Conservation (phyloP, 768 basidiomycete genomes). For the Boletus patriciae region DNA sequence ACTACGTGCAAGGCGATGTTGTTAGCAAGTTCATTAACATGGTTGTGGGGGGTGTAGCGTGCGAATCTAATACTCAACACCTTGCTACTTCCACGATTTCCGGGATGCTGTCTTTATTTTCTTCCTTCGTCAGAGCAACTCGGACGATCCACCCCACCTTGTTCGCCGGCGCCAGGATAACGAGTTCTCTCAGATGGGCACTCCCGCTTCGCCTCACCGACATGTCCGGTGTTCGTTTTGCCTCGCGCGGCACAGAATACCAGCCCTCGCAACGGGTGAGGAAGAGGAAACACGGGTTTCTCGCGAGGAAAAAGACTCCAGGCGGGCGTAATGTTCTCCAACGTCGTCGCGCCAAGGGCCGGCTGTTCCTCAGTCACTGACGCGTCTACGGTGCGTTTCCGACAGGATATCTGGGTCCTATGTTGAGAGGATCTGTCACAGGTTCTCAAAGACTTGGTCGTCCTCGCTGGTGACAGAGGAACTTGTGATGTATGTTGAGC, state of each 20-base stretch:
- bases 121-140: conserved; percentile 23
- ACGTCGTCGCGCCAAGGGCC: conserved; percentile 70
- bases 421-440: neutral
- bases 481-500: neutral
- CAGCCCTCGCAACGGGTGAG: conserved; percentile 94
- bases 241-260: conserved; percentile 83
- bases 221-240: conserved; percentile 46
- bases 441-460: neutral
- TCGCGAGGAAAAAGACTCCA: conserved; percentile 67
- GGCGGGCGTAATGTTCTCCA: conserved; percentile 72
- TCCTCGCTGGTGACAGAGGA: neutral
- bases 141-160: conserved; percentile 23
- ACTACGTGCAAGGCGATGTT: neutral
- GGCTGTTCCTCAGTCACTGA: conserved; percentile 81
- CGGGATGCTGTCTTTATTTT: conserved; percentile 21
- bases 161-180: conserved; percentile 9
- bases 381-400: conserved; percentile 11
- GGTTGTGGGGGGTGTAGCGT: conserved; percentile 7
- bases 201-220: conserved; percentile 20
- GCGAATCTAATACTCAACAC: conserved; percentile 12
- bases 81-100: neutral
- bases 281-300: conserved; percentile 91
- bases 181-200: conserved; percentile 22
- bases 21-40: neutral
- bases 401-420: neutral